Percentiles rank a stretch among this genome's conserved stretches.
These are phyloP conservation scores for Lodderomyces jiufengensis DNA, from an alignment of 1,139 yeast genomes.

Conservation along the genomic window DNA sequence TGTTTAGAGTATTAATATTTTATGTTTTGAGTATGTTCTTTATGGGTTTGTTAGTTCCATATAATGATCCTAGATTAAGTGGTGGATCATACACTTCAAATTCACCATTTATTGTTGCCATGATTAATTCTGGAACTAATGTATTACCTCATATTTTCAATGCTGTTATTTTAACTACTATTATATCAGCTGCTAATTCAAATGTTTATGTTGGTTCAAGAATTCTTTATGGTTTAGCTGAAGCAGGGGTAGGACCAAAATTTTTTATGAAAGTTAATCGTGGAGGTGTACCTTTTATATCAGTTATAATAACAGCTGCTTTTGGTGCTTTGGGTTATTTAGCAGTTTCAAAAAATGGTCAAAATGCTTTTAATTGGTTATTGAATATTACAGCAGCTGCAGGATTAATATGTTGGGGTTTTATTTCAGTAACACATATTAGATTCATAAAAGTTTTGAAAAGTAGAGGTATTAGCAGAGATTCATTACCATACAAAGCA, in stretches of 20 bases:
- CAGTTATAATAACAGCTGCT: slow-evolving; percentile 55
- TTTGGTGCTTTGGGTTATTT: slow-evolving; percentile 70
- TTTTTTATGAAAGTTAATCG: slow-evolving; percentile 49
- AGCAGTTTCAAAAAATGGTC: slow-evolving; percentile 60
- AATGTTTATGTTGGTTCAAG: slow-evolving; percentile 77
- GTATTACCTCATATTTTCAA: slow-evolving; percentile 69
- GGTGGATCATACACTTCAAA: slow-evolving; percentile 32
- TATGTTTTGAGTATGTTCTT: slow-evolving; percentile 78
- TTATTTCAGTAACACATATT: slow-evolving; percentile 61
- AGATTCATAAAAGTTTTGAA: slow-evolving; percentile 64
- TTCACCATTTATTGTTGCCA: slow-evolving; percentile 56
- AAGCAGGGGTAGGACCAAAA: slow-evolving; percentile 59
- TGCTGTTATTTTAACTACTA: slow-evolving; percentile 66
- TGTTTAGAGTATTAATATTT: slow-evolving; percentile 74
- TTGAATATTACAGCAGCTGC: slow-evolving; percentile 77
- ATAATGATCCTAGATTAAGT: slow-evolving; percentile 50
- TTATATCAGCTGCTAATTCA: slow-evolving; percentile 80
- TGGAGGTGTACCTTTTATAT: slow-evolving; percentile 63
- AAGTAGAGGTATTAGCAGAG: slow-evolving; percentile 56
- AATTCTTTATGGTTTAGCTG: slow-evolving; percentile 63
- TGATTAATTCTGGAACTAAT: slow-evolving; percentile 66
- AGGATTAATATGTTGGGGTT: slow-evolving; percentile 72
- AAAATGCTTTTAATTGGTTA: slow-evolving; percentile 76
- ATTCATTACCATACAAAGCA: slow-evolving; percentile 70
- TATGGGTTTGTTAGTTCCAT: slow-evolving; percentile 82